These are phyloP conservation scores for Nitzschia putrida DNA, from an alignment of 108 stramenopile genomes.

Conservation along the genomic window DNA sequence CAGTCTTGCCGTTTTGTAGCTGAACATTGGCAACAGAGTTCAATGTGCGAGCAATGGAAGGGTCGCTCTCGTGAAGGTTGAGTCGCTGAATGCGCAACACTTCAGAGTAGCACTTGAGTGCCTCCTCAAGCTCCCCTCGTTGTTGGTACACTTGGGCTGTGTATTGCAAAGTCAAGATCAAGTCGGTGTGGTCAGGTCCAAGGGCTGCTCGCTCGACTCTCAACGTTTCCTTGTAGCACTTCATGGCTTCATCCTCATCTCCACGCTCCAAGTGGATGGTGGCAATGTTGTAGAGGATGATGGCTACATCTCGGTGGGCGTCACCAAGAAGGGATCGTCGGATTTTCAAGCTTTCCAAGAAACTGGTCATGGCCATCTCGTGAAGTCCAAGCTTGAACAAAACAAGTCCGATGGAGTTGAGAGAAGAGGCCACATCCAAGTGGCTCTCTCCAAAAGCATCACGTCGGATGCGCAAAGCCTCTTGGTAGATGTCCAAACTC, in stretches of 20 bases:
- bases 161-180: conserved; percentile 45
- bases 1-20: conserved; percentile 44
- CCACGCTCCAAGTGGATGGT: conserved; percentile 58
- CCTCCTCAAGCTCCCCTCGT: conserved; percentile 40
- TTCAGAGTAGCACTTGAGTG: conserved; percentile 37
- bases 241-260: conserved; percentile 59
- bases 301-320: conserved; percentile 59
- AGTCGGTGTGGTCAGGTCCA: conserved; percentile 48
- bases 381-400: conserved; percentile 59
- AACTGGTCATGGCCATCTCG: conserved; percentile 55
- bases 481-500: conserved; percentile 56
- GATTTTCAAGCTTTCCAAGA: conserved; percentile 56
- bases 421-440: conserved; percentile 61
- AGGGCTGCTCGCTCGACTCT: conserved; percentile 54
- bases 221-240: conserved; percentile 57
- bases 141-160: conserved; percentile 46
- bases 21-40: conserved; percentile 67
- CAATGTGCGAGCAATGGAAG: conserved; percentile 42
- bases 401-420: conserved; percentile 69
- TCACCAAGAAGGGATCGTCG: conserved; percentile 42
- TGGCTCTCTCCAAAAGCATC: conserved; percentile 48
- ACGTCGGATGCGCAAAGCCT: conserved; percentile 55
- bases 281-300: conserved; percentile 70
- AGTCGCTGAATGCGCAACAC: conserved; percentile 36
- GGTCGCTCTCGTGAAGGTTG: conserved; percentile 18